Conservation (phyloP, 768 basidiomycete species). For the Leccinum broughii region DNA sequence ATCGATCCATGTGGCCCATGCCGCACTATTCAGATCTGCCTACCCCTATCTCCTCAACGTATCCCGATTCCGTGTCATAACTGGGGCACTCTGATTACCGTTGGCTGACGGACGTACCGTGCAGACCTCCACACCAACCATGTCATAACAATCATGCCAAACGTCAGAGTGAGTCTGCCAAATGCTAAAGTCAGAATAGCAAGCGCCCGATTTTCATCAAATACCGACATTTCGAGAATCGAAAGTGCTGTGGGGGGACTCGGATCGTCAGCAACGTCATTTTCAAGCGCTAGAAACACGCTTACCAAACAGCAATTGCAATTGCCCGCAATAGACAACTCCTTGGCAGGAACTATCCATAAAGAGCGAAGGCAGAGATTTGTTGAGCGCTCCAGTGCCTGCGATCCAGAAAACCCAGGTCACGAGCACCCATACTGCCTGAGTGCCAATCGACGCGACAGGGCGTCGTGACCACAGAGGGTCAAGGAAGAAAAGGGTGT, state of each 20-base stretch:
- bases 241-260: conserved; percentile 41
- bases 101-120: conserved; percentile 36
- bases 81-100: conserved; percentile 27
- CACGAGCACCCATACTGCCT: conserved; percentile 56
- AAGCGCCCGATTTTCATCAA: not conserved
- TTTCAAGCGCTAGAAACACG: not conserved
- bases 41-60: conserved; percentile 4
- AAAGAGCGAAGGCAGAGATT: conserved; percentile 47
- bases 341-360: conserved; percentile 41
- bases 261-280: conserved; percentile 6
- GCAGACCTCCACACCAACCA: conserved; percentile 58
- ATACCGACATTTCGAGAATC: conserved; percentile 51
- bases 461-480: conserved; percentile 55
- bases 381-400: conserved; percentile 52
- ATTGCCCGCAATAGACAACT: conserved; percentile 55
- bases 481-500: conserved; percentile 61
- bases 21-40: conserved; percentile 8
- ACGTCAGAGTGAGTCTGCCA: conserved; percentile 46
- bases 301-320: conserved; percentile 54
- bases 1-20: not conserved
- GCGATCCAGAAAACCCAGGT: conserved; percentile 66
- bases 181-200: conserved; percentile 11
- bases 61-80: conserved; percentile 18
- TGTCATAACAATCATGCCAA: conserved; percentile 45
- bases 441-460: conserved; percentile 57